phyloP scores from a whole-genome alignment of 768 basidiomycete species.

The Lepiota subincarnata region DNA sequence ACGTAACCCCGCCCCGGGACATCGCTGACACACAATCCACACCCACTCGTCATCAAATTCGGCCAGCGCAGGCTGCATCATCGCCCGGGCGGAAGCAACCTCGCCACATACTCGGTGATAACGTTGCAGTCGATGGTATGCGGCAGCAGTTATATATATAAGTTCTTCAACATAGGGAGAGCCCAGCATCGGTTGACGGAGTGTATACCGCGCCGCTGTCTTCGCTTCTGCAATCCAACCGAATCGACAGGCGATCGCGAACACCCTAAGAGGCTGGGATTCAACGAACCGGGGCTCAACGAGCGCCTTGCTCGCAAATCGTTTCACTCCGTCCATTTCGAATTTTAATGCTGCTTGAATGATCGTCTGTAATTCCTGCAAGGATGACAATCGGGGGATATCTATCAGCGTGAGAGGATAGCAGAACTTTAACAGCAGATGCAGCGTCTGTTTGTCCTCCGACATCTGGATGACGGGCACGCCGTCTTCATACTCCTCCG shows the following conservation, averaged over 20 bases:
- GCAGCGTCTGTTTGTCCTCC: constrained; percentile 39
- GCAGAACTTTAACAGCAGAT: constrained; percentile 41
- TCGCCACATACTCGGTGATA: constrained; percentile 38
- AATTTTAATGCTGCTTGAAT: constrained; percentile 46
- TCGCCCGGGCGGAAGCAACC: constrained; percentile 25
- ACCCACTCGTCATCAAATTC: constrained; percentile 27
- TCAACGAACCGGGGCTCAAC: constrained; percentile 30
- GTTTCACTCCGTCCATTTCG: constrained; percentile 43
- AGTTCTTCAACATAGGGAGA: constrained; percentile 30
- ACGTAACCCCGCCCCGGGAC: constrained; percentile 16
- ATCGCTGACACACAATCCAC: constrained; percentile 27
- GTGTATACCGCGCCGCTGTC: constrained; percentile 29
- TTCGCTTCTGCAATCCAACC: constrained; percentile 31
- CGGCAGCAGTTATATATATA: constrained; percentile 36
- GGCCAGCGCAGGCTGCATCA: constrained; percentile 23
- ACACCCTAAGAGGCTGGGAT: constrained; percentile 36
- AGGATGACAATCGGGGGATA: constrained; percentile 27
- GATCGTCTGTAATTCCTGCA: constrained; percentile 38
- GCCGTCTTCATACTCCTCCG: constrained; percentile 22
- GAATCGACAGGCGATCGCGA: constrained; percentile 38
- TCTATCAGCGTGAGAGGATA: constrained; percentile 40
- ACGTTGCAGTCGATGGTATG: constrained; percentile 35
- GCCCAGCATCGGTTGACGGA: constrained; percentile 26
- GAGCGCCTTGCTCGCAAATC: constrained; percentile 25
- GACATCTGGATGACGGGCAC: constrained; percentile 44